Evolutionary conservation across 2,329 filamentous ascomycete species (phyloP), one percentile per base, ranked within the genome.

Genomic region (Dothidotthia symphoricarpi): DNA sequence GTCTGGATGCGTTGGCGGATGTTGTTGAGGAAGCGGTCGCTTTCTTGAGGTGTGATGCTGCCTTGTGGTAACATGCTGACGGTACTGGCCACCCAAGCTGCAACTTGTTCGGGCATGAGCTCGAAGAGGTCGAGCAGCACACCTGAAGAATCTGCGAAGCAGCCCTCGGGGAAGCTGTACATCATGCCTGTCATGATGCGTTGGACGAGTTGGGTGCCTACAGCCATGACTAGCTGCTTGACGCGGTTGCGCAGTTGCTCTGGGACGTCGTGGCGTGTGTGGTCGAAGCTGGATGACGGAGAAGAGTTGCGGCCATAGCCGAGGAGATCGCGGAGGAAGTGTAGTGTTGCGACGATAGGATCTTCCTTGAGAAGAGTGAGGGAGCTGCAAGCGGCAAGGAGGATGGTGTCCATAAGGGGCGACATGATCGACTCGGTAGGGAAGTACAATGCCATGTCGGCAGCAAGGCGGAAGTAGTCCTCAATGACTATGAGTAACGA

Each of bases 141-240:
- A 4, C 89, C 90, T 32, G 88, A 95, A 12, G 89, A 90, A 62
- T 98, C 93, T 0, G 90, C 84, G 61, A 97, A 95, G 69, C 90
- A 96, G 66, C 97, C 93, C 28, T 87, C 81, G 0, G 93, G 94
- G 70, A 98, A 98, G 0, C 86, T 94, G 65, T 96, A 96, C 91
- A 98, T 97, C 90, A 98, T 95, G 43, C 93, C 93, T 1, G 90
- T 93, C 72, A 98, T 77, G 41, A 95, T 83, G 48, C 90, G 86
- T 68, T 95, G 91, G 6, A 93, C 83, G 17, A 98, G 75, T 39
- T 81, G 72, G 57, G 88, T 83, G 25, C 93, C 89, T 48, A 89
- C 82, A 1, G 75, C 71, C 2, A 76, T 49, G 16, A 95, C 71
- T 35, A 96, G 76, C 43, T 80, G 76, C 65, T 85, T 86, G 41